These are phyloP conservation scores for Calonectria hongkongensis DNA, from an alignment of 2,329 filamentous ascomycete species.

Conservation along the genomic window DNA sequence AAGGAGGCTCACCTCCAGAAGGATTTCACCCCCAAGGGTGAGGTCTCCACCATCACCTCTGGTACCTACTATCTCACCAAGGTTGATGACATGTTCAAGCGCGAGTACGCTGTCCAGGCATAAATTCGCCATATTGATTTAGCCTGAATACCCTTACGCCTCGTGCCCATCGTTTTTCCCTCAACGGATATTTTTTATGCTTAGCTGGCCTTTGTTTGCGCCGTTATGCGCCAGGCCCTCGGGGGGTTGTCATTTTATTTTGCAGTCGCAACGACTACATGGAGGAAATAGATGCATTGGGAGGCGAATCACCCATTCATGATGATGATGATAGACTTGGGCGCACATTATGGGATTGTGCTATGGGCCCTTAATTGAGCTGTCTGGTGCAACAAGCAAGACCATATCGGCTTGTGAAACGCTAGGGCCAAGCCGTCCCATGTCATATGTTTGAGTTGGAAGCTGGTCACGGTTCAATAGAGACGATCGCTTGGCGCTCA, in stretches of 20 bases:
- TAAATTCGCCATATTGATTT: constrained; percentile 61
- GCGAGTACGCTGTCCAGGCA: constrained; percentile 85
- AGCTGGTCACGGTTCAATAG: constrained; percentile 49
- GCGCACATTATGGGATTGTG: constrained; percentile 45
- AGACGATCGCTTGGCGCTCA: constrained; percentile 48
- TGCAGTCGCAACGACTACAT: constrained; percentile 48
- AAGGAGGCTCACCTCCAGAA: constrained; percentile 91
- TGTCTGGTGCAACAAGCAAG: constrained; percentile 31
- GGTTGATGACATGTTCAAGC: constrained; percentile 91
- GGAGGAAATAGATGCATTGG: constrained; percentile 54
- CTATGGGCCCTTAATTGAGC: constrained; percentile 54
- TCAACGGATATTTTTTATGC: constrained; percentile 37
- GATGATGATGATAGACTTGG: constrained; percentile 53
- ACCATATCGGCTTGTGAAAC: constrained; percentile 52
- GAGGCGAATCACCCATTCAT: constrained; percentile 49
- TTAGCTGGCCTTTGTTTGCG: constrained; percentile 39
- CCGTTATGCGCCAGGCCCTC: constrained; percentile 34
- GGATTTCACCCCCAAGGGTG: constrained; percentile 82
- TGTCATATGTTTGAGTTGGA: constrained; percentile 41
- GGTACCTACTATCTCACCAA: constrained; percentile 87
- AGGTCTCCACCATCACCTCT: constrained; percentile 77
- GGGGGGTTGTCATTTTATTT: constrained; percentile 42
- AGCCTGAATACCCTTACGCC: constrained; percentile 45
- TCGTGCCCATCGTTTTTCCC: constrained; percentile 37
- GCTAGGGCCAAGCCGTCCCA: constrained; percentile 47